Evolutionary conservation across 1,139 yeast species (phyloP).

Genomic region (Sugiyamaella novakii): DNA sequence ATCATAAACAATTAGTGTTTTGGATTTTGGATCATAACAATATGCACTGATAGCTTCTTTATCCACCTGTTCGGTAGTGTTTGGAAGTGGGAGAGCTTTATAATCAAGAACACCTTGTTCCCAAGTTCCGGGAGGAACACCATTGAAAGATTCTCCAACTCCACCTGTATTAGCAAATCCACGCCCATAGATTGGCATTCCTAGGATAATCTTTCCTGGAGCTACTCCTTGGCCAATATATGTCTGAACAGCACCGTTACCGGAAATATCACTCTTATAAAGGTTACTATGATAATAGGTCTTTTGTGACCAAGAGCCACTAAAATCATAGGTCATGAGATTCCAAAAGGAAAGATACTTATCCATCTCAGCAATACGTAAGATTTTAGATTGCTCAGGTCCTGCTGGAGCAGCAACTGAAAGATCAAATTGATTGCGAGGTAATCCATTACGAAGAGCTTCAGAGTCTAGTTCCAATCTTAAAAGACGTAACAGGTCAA

Average conservation of each 20-base stretch:
- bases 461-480: slow-evolving; percentile 48
- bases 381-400: slow-evolving; percentile 46
- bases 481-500: slow-evolving; percentile 49
- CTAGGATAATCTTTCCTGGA: slow-evolving; percentile 63
- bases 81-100: slow-evolving; percentile 52
- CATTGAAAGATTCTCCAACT: slow-evolving; percentile 50
- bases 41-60: slow-evolving; percentile 57
- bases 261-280: slow-evolving; percentile 53
- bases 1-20: slow-evolving; percentile 65
- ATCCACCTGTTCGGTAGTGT: slow-evolving; percentile 55
- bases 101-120: slow-evolving; percentile 57
- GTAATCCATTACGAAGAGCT: slow-evolving; percentile 38
- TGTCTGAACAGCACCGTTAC: slow-evolving; percentile 51
- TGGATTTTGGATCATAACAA: slow-evolving; percentile 49
- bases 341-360: slow-evolving; percentile 69
- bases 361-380: slow-evolving; percentile 58
- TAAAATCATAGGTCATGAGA: slow-evolving; percentile 86
- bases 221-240: slow-evolving; percentile 51
- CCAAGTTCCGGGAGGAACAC: slow-evolving; percentile 50
- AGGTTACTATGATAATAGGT: slow-evolving; percentile 75
- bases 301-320: slow-evolving; percentile 71
- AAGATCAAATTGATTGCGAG: slow-evolving; percentile 48
- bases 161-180: slow-evolving; percentile 55
- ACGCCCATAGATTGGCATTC: slow-evolving; percentile 89
- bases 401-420: slow-evolving; percentile 81